Percentiles rank a stretch among this genome's conserved stretches.
These are phyloP conservation scores for Suillus plorans DNA, from an alignment of 768 basidiomycete genomes.

Conservation along the genomic window DNA sequence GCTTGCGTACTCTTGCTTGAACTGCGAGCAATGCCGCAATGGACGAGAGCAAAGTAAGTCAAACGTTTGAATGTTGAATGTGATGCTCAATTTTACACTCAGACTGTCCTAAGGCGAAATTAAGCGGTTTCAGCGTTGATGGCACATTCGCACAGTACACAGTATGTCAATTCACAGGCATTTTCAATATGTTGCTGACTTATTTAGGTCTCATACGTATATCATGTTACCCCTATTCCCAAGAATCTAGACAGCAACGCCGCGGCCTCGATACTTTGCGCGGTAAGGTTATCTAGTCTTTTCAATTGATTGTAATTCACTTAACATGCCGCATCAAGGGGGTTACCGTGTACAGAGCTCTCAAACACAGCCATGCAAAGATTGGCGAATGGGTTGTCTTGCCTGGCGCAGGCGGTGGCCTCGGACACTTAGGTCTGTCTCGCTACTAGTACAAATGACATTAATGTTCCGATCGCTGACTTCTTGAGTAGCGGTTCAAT, in stretches of 20 bases:
- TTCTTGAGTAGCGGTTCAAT: conserved; percentile 60
- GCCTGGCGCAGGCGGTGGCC: conserved; percentile 78
- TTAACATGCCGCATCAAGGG: conserved; percentile 42
- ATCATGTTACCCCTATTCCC: conserved; percentile 80
- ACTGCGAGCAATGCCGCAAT: conserved; percentile 75
- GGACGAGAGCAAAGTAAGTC: conserved; percentile 74
- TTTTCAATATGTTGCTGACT: conserved; percentile 1
- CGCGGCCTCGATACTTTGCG: conserved; percentile 77
- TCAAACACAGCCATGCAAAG: conserved; percentile 66
- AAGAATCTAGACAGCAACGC: conserved; percentile 60
- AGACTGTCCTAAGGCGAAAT: conserved; percentile 60
- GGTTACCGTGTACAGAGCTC: conserved; percentile 82
- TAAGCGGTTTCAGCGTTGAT: conserved; percentile 72
- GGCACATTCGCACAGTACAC: conserved; percentile 78
- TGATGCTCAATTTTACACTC: conserved; percentile 5
- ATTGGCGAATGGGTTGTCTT: conserved; percentile 77
- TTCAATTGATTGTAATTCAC: not conserved
- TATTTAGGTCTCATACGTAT: conserved; percentile 61
- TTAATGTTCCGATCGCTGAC: not conserved
- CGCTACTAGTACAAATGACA: too few species aligned
- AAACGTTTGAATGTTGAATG: not conserved
- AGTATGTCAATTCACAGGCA: conserved; percentile 32
- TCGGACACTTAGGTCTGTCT: conserved; percentile 70
- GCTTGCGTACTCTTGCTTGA: conserved; percentile 70
- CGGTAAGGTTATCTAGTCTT: conserved; percentile 40